phyloP scores from a whole-genome alignment of 2,329 filamentous ascomycete species.

The Monosporascus sp. region DNA sequence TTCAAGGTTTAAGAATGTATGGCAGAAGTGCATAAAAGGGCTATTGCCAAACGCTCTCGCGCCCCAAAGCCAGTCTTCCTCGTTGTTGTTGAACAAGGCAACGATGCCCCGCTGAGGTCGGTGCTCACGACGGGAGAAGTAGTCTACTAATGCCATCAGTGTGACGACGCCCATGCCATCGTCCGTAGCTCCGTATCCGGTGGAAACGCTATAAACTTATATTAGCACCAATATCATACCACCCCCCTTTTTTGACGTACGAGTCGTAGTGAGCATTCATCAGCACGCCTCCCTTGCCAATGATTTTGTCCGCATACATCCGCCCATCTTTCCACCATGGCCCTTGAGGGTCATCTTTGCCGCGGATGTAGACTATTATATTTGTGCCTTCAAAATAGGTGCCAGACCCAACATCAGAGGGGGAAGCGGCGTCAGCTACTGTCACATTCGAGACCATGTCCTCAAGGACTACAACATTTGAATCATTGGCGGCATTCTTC shows the following conservation, averaged over 20 bases:
- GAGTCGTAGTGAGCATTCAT: conserved; percentile 93
- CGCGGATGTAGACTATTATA: conserved; percentile 85
- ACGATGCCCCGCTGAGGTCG: conserved; percentile 77
- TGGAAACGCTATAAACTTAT: conserved; percentile 62
- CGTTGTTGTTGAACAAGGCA: conserved; percentile 86
- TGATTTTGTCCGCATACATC: conserved; percentile 39
- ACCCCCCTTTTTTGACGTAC: conserved; percentile 28
- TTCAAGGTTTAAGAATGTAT: conserved; percentile 91
- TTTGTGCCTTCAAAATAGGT: conserved; percentile 93
- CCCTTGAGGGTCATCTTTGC: conserved; percentile 65
- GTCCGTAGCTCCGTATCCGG: conserved; percentile 88
- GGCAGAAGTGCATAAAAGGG: conserved; percentile 71
- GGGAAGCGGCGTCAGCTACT: conserved; percentile 36
- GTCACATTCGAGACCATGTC: conserved; percentile 77
- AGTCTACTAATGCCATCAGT: conserved; percentile 76
- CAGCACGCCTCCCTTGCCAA: conserved; percentile 70
- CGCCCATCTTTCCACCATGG: conserved; percentile 62
- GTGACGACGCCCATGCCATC: conserved; percentile 89
- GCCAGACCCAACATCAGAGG: conserved; percentile 30
- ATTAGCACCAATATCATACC: conserved; percentile 10
- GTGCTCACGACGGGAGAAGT: conserved; percentile 70
- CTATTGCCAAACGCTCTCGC: conserved; percentile 80
- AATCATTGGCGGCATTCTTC: conserved; percentile 45
- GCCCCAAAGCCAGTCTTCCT: conserved; percentile 88
- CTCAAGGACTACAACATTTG: conserved; percentile 65